Evolutionary conservation across 1,139 yeast genomes (phyloP).

Genomic region (Lipomyces yarrowii): DNA sequence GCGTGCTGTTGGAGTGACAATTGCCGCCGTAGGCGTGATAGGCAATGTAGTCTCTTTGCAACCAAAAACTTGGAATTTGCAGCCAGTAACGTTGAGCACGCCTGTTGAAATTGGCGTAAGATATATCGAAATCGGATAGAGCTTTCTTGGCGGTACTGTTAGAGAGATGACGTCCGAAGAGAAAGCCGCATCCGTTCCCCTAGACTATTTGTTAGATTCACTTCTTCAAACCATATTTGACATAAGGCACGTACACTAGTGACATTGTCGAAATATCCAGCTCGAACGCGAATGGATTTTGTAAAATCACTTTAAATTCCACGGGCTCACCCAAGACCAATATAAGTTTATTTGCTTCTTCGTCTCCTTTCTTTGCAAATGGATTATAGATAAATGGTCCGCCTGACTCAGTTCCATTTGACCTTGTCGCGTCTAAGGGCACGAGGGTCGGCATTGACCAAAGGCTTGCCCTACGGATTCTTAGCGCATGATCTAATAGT

Average conservation of each 20-base stretch:
- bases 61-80: slow-evolving; percentile 52
- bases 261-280: slow-evolving; percentile 56
- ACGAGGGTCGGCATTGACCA: slow-evolving; percentile 28
- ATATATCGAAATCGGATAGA: slow-evolving; percentile 44
- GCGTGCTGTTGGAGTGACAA: slow-evolving; percentile 36
- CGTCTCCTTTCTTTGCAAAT: slow-evolving; percentile 37
- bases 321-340: slow-evolving; percentile 32
- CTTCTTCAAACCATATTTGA: background rate
- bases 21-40: slow-evolving; percentile 38
- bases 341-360: slow-evolving; percentile 5
- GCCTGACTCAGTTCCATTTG: background rate
- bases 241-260: slow-evolving; percentile 22
- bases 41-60: slow-evolving; percentile 46
- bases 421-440: background rate
- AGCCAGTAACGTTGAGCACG: slow-evolving; percentile 47
- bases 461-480: slow-evolving; percentile 16
- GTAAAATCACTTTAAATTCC: slow-evolving; percentile 53
- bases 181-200: slow-evolving; percentile 31
- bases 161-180: slow-evolving; percentile 26
- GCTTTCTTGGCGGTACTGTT: slow-evolving; percentile 41
- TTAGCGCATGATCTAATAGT: background rate
- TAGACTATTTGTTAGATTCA: slow-evolving; percentile 7
- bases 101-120: slow-evolving; percentile 53
- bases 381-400: slow-evolving; percentile 49
- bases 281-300: slow-evolving; percentile 82